Percentiles rank a stretch among this genome's conserved stretches.
These are phyloP conservation scores for Zalaria sp. DNA, from an alignment of 2,329 filamentous ascomycete species.

Conservation along the genomic window DNA sequence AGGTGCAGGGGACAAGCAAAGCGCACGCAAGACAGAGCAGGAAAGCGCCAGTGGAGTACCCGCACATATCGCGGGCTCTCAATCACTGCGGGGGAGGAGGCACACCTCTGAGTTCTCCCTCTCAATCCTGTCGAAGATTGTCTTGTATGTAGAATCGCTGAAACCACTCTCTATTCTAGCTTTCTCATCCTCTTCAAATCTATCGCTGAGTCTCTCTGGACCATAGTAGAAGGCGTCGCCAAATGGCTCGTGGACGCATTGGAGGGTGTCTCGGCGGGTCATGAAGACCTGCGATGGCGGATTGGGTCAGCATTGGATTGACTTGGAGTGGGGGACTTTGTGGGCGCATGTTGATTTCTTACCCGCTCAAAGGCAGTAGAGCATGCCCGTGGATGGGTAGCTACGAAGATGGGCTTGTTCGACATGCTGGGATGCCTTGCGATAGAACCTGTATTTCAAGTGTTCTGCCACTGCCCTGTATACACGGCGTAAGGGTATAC, in stretches of 20 bases:
- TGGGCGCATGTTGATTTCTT: constrained; percentile 18
- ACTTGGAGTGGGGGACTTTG: background rate
- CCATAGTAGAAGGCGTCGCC: constrained; percentile 95
- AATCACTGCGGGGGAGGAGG: constrained; percentile 16
- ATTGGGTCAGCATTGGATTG: constrained; percentile 5
- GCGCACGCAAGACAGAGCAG: too few relatives aligned
- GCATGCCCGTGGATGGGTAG: constrained; percentile 86
- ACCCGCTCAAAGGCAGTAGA: constrained; percentile 96
- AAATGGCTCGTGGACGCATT: constrained; percentile 89
- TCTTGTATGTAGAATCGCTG: constrained; percentile 54
- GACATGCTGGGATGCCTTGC: constrained; percentile 40
- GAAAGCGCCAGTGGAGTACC: too few relatives aligned
- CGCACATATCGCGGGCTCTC: too few relatives aligned
- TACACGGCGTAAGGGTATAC: too few relatives aligned
- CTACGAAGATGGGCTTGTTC: constrained; percentile 74
- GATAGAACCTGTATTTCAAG: background rate
- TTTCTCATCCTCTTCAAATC: constrained; percentile 59
- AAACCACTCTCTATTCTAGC: constrained; percentile 47
- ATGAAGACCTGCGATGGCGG: constrained; percentile 64
- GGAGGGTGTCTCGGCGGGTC: constrained; percentile 69
- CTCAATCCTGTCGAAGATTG: constrained; percentile 64
- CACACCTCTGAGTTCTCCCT: constrained; percentile 59
- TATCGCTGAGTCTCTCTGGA: constrained; percentile 67
- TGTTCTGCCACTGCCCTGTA: background rate
- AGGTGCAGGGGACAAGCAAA: too few relatives aligned